Conservation (phyloP, 345 rosid genomes). For the Noccaea caerulescens region DNA sequence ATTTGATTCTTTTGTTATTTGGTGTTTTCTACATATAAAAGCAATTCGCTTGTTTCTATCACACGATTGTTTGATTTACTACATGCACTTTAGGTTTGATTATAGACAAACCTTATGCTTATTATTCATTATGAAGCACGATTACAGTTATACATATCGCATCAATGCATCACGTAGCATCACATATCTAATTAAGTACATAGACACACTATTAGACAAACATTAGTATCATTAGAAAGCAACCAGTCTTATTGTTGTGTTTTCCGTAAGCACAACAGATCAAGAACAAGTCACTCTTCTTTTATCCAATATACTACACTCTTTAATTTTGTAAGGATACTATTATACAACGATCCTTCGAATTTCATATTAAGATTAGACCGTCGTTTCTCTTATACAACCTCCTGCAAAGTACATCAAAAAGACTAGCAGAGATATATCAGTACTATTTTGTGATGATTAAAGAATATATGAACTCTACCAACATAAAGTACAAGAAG, state of each 20-base stretch:
- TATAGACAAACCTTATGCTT: background rate
- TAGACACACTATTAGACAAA: conserved; percentile 9
- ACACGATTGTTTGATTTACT: background rate
- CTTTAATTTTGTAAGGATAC: conserved; percentile 8
- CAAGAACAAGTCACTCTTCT: conserved; percentile 29
- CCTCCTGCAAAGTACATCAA: conserved; percentile 31
- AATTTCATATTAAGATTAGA: background rate
- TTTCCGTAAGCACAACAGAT: conserved; percentile 20
- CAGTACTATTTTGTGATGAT: background rate
- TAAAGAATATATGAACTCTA: background rate
- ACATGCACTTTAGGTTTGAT: conserved; percentile 1
- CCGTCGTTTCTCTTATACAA: conserved; percentile 5
- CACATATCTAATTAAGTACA: background rate
- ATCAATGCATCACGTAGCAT: conserved; percentile 12
- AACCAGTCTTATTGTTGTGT: conserved; percentile 6
- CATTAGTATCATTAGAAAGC: conserved; percentile 16
- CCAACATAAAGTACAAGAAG: background rate
- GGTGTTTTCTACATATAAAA: background rate
- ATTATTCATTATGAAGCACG: conserved; percentile 13
- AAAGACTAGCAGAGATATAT: background rate
- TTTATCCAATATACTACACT: conserved; percentile 5
- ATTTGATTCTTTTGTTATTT: background rate
- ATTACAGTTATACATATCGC: conserved; percentile 9
- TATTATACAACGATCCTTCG: background rate
- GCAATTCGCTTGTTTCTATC: conserved; percentile 18